These are phyloP conservation scores for Cucurbita moschata DNA, from an alignment of 306 rosid genomes.

Conservation along the genomic window DNA sequence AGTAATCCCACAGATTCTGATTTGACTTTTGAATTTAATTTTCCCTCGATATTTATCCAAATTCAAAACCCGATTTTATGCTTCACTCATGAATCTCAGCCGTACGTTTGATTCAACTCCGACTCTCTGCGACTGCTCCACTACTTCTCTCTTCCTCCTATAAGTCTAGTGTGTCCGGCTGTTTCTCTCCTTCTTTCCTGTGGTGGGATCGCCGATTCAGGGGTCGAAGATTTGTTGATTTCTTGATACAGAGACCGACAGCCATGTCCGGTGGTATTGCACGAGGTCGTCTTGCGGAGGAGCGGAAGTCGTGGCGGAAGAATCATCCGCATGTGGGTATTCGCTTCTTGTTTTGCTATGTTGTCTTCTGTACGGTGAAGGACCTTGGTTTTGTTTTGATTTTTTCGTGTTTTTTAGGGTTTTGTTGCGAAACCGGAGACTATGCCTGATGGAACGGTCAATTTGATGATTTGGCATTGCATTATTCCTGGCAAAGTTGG, in stretches of 20 bases:
- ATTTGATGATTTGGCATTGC: conserved; percentile 97
- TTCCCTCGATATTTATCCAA: not conserved
- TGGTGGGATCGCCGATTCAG: not conserved
- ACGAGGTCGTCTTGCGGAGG: conserved; percentile 89
- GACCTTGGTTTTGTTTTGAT: not conserved
- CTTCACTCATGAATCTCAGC: not conserved
- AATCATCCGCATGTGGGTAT: conserved; percentile 87
- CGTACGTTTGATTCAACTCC: not conserved
- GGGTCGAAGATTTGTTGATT: not conserved
- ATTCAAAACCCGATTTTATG: not conserved
- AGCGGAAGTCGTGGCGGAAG: conserved; percentile 86
- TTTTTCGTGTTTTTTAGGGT: conserved; percentile 39
- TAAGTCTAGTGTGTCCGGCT: not conserved
- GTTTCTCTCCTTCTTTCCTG: not conserved
- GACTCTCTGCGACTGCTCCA: not conserved
- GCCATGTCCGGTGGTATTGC: conserved; percentile 54
- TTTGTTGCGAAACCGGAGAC: conserved; percentile 92
- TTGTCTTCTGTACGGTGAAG: not conserved
- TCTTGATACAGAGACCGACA: not conserved
- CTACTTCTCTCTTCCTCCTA: not conserved
- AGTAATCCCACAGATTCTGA: not conserved
- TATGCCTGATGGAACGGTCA: conserved; percentile 57
- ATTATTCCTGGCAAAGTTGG: conserved; percentile 83
- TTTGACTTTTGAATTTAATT: conserved; percentile 1
- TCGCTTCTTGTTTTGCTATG: not conserved